A percentile compares a stretch with the other conserved stretches of the same genome.
Conservation (phyloP, 2,329 filamentous ascomycete species). For the Fusarium nematophilum region DNA sequence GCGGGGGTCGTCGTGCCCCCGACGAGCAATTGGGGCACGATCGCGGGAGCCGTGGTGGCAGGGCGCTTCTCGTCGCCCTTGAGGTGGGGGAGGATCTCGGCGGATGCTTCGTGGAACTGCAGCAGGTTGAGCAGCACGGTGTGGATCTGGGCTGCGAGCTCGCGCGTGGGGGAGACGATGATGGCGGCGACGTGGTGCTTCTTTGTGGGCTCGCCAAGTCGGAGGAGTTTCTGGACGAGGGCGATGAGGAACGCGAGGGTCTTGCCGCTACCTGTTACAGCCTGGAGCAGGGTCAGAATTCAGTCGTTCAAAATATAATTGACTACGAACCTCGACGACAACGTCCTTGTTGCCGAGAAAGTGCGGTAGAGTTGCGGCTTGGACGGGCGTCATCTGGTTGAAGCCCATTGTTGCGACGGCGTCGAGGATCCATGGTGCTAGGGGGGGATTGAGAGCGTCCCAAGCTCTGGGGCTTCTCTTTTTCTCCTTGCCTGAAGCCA, state of each 20-base stretch:
- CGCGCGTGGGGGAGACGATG: constrained; percentile 89
- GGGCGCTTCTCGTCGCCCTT: constrained; percentile 67
- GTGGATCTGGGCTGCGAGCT: constrained; percentile 91
- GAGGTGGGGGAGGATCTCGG: constrained; percentile 68
- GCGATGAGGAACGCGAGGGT: constrained; percentile 89
- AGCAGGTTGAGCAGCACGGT: constrained; percentile 81
- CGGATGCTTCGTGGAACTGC: constrained; percentile 84
- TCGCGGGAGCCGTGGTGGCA: constrained; percentile 57
- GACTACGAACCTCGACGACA: constrained; percentile 76
- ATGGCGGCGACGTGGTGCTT: constrained; percentile 92
- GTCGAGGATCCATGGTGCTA: constrained; percentile 81
- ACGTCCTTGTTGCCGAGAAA: constrained; percentile 93
- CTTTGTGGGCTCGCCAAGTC: constrained; percentile 83
- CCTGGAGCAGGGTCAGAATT: constrained; percentile 55
- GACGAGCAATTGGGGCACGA: constrained; percentile 89
- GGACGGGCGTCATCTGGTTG: constrained; percentile 90
- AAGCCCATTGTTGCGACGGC: constrained; percentile 89
- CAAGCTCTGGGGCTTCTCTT: constrained; percentile 63
- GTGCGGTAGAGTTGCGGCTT: constrained; percentile 88
- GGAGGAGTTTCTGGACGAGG: constrained; percentile 82
- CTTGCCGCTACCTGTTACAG: constrained; percentile 92
- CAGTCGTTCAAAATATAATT: accelerated
- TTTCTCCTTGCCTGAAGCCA: constrained; percentile 49
- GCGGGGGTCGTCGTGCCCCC: constrained; percentile 83
- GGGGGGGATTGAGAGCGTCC: constrained; percentile 52